Percentiles rank a stretch among this genome's conserved stretches.
Conservation (phyloP, 2,329 filamentous ascomycete species). For the Malbranchea zuffiana region DNA sequence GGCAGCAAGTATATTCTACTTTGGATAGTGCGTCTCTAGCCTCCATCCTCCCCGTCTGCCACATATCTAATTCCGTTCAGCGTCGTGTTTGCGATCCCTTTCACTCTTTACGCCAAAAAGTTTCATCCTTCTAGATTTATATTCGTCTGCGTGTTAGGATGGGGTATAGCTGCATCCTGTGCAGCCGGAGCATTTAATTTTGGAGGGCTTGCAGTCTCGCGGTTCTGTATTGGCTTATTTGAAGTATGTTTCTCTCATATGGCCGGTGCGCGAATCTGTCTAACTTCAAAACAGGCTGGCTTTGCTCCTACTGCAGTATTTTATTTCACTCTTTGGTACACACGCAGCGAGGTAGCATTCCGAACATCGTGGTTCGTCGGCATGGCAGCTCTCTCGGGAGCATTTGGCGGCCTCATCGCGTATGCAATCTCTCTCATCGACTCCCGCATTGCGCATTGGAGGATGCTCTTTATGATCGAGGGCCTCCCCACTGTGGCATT, state of each 20-base stretch:
- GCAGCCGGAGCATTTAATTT: slow-evolving; percentile 47
- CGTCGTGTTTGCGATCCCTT: slow-evolving; percentile 12
- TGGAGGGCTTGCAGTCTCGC: slow-evolving; percentile 42
- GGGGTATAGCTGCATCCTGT: slow-evolving; percentile 46
- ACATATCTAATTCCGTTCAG: slow-evolving; percentile 1
- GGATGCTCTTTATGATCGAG: slow-evolving; percentile 42
- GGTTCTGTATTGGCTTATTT: slow-evolving; percentile 51
- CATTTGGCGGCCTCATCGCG: slow-evolving; percentile 43
- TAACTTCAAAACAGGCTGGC: slow-evolving; percentile 38
- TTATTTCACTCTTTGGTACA: slow-evolving; percentile 51
- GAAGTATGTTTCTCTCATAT: slow-evolving; percentile 23
- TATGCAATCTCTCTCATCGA: slow-evolving; percentile 21
- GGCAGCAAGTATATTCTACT: slow-evolving; percentile 15
- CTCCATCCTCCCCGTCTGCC: neutral
- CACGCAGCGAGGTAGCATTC: slow-evolving; percentile 42
- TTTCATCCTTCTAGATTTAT: slow-evolving; percentile 14
- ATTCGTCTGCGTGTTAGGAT: slow-evolving; percentile 23
- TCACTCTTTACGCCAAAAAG: slow-evolving; percentile 13
- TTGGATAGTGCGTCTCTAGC: slow-evolving; percentile 13
- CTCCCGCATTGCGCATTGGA: slow-evolving; percentile 34
- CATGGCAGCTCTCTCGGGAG: slow-evolving; percentile 45
- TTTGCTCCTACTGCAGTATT: slow-evolving; percentile 51
- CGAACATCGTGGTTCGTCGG: slow-evolving; percentile 44
- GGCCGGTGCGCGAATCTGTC: neutral
- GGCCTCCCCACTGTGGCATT: slow-evolving; percentile 39